A percentile compares a stretch with the other conserved stretches of the same genome.
These are phyloP conservation scores for Teratosphaeria nubilosa DNA, from an alignment of 2,329 filamentous ascomycete species.

Conservation along the genomic window DNA sequence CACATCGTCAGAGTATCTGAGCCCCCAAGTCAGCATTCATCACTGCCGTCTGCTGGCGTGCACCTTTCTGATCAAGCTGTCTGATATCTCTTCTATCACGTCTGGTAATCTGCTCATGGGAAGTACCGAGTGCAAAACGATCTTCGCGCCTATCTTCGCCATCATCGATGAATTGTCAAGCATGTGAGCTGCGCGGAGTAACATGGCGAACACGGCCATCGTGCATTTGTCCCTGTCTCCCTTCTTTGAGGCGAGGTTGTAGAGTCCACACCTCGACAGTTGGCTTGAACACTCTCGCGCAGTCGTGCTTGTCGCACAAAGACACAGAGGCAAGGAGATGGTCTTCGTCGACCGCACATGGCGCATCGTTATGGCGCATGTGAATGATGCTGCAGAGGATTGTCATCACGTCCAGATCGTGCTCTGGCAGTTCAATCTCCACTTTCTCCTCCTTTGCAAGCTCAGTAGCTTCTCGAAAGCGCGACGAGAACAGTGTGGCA, in stretches of 20 bases:
- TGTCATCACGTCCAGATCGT: conserved; percentile 3
- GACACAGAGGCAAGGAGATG: background rate
- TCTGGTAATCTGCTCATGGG: background rate
- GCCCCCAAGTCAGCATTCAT: background rate
- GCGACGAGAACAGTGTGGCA: conserved; percentile 8
- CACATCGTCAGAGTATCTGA: background rate
- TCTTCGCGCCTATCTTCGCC: background rate
- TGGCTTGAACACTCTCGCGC: background rate
- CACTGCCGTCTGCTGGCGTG: background rate
- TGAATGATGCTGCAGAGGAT: background rate
- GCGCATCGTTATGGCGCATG: background rate
- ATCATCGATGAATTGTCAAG: background rate
- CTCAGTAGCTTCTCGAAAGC: conserved; percentile 1
- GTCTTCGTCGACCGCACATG: background rate
- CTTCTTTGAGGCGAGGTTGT: background rate
- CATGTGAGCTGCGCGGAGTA: background rate
- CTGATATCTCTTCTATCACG: background rate
- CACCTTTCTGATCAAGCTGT: background rate
- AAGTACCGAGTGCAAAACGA: background rate
- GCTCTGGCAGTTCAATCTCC: conserved; percentile 11
- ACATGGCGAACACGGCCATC: background rate
- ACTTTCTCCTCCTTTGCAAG: background rate
- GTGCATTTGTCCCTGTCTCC: background rate
- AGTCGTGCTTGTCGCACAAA: background rate
- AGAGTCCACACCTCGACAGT: background rate